A percentile compares a stretch with the other conserved stretches of the same genome.
phyloP scores from a whole-genome alignment of 1,284 basidiomycete species.

The Puccinia horiana region DNA sequence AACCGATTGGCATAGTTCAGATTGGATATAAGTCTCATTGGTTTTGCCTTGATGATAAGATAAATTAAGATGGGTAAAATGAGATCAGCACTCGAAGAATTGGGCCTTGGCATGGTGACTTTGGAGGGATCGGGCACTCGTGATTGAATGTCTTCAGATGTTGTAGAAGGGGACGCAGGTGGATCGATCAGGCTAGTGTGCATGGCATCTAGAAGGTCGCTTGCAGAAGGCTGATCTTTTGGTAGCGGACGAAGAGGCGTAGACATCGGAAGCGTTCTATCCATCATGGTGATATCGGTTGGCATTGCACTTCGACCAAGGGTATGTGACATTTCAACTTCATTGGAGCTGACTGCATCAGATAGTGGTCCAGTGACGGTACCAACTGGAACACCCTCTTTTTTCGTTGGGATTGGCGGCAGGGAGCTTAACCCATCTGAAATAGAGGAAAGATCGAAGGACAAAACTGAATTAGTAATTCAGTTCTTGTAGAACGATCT shows the following conservation, averaged over 20 bases:
- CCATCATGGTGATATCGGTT: neutral
- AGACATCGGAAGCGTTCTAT: slow-evolving; percentile 35
- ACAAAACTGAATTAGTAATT: neutral
- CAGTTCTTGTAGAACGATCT: too few relatives aligned
- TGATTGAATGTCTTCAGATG: neutral
- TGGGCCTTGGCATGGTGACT: slow-evolving; percentile 31
- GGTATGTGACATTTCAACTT: slow-evolving; percentile 56
- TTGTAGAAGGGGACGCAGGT: neutral
- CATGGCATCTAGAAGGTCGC: slow-evolving; percentile 38
- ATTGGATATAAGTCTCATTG: slow-evolving; percentile 77
- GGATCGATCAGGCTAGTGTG: slow-evolving; percentile 39
- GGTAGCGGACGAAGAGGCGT: slow-evolving; percentile 26
- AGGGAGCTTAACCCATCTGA: slow-evolving; percentile 53
- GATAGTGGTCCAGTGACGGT: neutral
- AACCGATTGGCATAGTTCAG: slow-evolving; percentile 84
- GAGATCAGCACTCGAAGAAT: slow-evolving; percentile 65
- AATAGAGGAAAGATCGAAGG: neutral
- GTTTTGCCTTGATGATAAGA: slow-evolving; percentile 85
- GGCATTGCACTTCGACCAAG: neutral
- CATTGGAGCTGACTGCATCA: slow-evolving; percentile 31
- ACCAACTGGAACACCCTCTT: slow-evolving; percentile 50
- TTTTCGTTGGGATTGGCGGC: slow-evolving; percentile 56
- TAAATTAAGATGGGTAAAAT: slow-evolving; percentile 87
- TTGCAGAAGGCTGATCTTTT: slow-evolving; percentile 19
- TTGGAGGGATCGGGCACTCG: neutral